Evolutionary conservation across 2,329 filamentous ascomycete genomes (phyloP).

Genomic region (Lasiodiplodia theobromae): DNA sequence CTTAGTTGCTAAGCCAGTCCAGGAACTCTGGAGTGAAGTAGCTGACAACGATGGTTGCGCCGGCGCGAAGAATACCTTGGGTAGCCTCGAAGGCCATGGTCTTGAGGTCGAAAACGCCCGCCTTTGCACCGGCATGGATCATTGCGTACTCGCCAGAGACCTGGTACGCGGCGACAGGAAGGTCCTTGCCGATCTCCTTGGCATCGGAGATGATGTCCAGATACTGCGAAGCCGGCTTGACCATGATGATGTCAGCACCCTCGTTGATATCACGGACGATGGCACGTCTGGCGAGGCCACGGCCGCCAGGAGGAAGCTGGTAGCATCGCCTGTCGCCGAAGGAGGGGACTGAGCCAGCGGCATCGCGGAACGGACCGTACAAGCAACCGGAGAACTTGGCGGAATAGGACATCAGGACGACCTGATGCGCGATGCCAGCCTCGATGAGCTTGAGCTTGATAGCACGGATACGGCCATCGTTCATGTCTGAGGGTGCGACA

Average conservation of each 20-base stretch:
- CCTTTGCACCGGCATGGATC: constrained; percentile 95
- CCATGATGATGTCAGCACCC: constrained; percentile 98
- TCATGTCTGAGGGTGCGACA: constrained; percentile 98
- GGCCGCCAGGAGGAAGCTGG: constrained; percentile 90
- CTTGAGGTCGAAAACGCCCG: constrained; percentile 94
- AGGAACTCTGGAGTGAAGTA: constrained; percentile 89
- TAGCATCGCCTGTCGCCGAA: constrained; percentile 98
- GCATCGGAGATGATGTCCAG: constrained; percentile 98
- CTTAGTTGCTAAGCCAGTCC: constrained; percentile 62
- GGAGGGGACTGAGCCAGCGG: constrained; percentile 86
- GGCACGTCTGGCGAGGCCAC: constrained; percentile 88
- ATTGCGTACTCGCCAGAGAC: constrained; percentile 97
- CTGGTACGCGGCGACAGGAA: constrained; percentile 95
- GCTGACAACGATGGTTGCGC: constrained; percentile 89
- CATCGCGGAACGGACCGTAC: constrained; percentile 97
- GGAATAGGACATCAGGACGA: constrained; percentile 95
- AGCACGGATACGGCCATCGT: constrained; percentile 93
- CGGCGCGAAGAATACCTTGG: constrained; percentile 90
- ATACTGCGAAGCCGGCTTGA: constrained; percentile 95
- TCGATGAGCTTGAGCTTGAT: constrained; percentile 99
- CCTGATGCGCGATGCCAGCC: constrained; percentile 87
- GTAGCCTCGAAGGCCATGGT: constrained; percentile 94
- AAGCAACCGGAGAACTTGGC: constrained; percentile 97
- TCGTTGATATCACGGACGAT: constrained; percentile 90
- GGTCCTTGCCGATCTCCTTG: constrained; percentile 88